Conservation (phyloP, 2,329 filamentous ascomycete species). For the Diaporthe eres region DNA sequence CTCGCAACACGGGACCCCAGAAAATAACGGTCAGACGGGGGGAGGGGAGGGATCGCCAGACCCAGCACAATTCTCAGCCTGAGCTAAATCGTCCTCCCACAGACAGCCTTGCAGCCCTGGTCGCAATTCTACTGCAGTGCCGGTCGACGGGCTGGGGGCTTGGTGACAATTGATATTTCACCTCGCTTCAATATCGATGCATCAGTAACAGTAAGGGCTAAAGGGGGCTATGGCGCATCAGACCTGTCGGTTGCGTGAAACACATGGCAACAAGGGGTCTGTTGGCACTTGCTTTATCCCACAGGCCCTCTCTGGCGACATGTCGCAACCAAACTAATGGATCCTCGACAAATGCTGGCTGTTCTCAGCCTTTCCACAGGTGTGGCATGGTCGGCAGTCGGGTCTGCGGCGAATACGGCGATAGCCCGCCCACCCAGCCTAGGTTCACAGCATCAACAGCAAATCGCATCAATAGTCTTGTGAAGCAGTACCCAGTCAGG, state of each 20-base stretch:
- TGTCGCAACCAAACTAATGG: conserved; percentile 8
- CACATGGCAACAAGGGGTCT: conserved; percentile 39
- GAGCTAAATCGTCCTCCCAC: conserved; percentile 31
- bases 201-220: neutral
- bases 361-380: conserved; percentile 3
- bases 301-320: conserved; percentile 1
- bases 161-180: conserved; percentile 27
- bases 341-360: neutral
- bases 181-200: conserved; percentile 21
- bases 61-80: conserved; percentile 42
- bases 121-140: conserved; percentile 8
- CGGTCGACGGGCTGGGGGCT: neutral
- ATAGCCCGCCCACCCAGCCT: neutral
- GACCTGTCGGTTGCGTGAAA: conserved; percentile 35
- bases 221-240: conserved; percentile 18
- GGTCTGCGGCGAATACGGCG: conserved; percentile 10
- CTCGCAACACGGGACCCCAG: conserved; percentile 23
- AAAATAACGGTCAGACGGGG: conserved; percentile 19
- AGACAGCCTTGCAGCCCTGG: conserved; percentile 29
- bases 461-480: neutral
- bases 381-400: conserved; percentile 12
- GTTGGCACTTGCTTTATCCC: conserved; percentile 3
- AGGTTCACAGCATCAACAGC: neutral
- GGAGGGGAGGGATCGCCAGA: conserved; percentile 26
- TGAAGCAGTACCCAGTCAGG: neutral